Evolutionary conservation across 2,329 filamentous ascomycete genomes (phyloP).

Genomic region (Salinomyces thailandicus): DNA sequence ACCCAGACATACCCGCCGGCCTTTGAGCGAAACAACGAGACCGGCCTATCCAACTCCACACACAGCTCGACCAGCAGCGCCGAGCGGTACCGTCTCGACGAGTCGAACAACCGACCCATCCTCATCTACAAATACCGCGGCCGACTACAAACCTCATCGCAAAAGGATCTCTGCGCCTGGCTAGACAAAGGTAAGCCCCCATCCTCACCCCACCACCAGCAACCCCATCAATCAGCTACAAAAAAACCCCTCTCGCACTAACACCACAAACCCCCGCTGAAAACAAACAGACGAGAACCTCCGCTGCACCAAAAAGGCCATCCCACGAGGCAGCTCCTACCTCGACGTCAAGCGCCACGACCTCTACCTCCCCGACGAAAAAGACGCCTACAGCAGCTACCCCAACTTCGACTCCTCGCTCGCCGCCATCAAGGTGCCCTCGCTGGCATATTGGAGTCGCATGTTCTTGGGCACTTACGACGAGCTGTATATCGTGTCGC

Average conservation of each 20-base stretch:
- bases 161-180: slow-evolving; percentile 33
- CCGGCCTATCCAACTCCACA: slow-evolving; percentile 37
- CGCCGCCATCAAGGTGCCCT: slow-evolving; percentile 38
- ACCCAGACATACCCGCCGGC: too few relatives aligned
- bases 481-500: slow-evolving; percentile 40
- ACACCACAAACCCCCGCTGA: slow-evolving; percentile 4
- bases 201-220: not conserved
- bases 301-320: slow-evolving; percentile 37
- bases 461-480: slow-evolving; percentile 36
- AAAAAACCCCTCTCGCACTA: too few relatives aligned
- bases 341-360: slow-evolving; percentile 39
- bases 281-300: slow-evolving; percentile 30
- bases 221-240: slow-evolving; percentile 1
- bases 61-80: slow-evolving; percentile 28
- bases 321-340: slow-evolving; percentile 36
- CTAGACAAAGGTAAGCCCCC: slow-evolving; percentile 26
- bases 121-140: slow-evolving; percentile 38
- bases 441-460: slow-evolving; percentile 35
- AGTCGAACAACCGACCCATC: slow-evolving; percentile 33
- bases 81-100: slow-evolving; percentile 33
- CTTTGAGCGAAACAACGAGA: slow-evolving; percentile 16
- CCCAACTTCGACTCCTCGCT: slow-evolving; percentile 38
- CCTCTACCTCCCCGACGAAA: slow-evolving; percentile 32
- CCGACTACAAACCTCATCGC: slow-evolving; percentile 33
- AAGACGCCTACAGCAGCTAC: slow-evolving; percentile 22